Base-by-base conservation (phyloP, 345 rosid species). In the Trapa bicornis region DNA sequence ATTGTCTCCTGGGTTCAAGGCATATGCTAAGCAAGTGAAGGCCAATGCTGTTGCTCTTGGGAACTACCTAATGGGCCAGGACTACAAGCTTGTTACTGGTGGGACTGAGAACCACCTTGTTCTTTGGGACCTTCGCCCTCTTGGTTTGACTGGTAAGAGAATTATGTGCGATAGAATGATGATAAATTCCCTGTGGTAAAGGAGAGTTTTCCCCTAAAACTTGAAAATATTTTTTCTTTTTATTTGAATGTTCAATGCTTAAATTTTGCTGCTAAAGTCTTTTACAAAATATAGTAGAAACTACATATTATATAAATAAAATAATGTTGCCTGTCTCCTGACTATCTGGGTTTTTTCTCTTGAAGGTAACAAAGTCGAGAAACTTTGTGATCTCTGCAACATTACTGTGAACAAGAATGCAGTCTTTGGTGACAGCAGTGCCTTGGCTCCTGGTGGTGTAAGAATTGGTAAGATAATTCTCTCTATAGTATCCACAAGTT, bases 41-140 rank as follows among this genome's bases (percentile, higher is more conserved):
- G 96, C 94, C 79, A 95, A 95, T 74, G 99, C 97, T 6, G 96
- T 91, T 73, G 93, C 99, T 33, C 82, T 91, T 32, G 99, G 92
- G 61, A 79, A 87, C 75, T 91, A 75, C 84, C 83, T 91, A 65
- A 87, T 80, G 88, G 71, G 82, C 77, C 83, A 91, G 84, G 88
- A 85, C 2, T 91, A 95, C 90, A 88, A 81, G 73, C 80, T 95
- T 72, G 99, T 95, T 45, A 95, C 99, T 16, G 81, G 76, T 41
- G 99, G 99, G 78, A 95, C 99, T 58, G 99, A 95, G 87, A 95
- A 95, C 80, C 97, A 95, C 73, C 96, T 95, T 75, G 99, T 95
- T 66, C 87, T 95, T 14, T 95, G 99, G 99, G 99, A 95, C 85
- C 96, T 95, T 43, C 83, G 99, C 36, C 99, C 99, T 76, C 96